These are phyloP conservation scores for Aspergillus saccharolyticus DNA, from an alignment of 495 filamentous ascomycete genomes.

Conservation along the genomic window DNA sequence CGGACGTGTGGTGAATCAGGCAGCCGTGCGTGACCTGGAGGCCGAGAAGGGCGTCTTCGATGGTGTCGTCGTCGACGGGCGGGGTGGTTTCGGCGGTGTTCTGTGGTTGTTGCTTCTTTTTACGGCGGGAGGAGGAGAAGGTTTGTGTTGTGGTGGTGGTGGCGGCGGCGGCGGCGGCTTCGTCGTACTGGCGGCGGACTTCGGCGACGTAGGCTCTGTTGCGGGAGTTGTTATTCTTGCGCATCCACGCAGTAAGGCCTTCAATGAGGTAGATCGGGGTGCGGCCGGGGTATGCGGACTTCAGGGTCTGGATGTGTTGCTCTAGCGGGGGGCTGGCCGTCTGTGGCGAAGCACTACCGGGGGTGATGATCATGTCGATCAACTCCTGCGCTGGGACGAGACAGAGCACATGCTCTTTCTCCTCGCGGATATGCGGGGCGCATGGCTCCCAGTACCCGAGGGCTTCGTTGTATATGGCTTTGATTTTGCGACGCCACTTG, in stretches of 20 bases:
- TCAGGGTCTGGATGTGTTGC: constrained; percentile 51
- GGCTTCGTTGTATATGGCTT: constrained; percentile 55
- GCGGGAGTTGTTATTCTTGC: constrained; percentile 61
- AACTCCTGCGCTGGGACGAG: constrained; percentile 64
- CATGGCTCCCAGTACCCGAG: constrained; percentile 64
- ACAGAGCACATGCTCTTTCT: constrained; percentile 65
- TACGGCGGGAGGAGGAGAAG: constrained; percentile 15
- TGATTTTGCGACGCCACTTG: constrained; percentile 70
- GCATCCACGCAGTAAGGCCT: constrained; percentile 60
- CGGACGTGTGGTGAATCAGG: constrained; percentile 67
- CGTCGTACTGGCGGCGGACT: constrained; percentile 52
- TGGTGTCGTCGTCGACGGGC: constrained; percentile 62
- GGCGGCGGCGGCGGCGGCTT: constrained; percentile 17
- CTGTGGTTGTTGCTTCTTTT: constrained; percentile 24
- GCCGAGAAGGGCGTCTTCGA: constrained; percentile 68
- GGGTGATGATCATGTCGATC: constrained; percentile 52
- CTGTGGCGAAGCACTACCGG: constrained; percentile 16
- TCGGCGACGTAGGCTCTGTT: constrained; percentile 64
- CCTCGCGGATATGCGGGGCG: constrained; percentile 44
- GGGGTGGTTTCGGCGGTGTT: constrained; percentile 39
- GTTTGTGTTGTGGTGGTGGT: constrained; percentile 21
- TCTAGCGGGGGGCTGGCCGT: constrained; percentile 54
- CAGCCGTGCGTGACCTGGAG: constrained; percentile 65
- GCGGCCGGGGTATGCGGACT: constrained; percentile 45
- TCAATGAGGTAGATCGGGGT: constrained; percentile 74